These are phyloP conservation scores for Samsoniella hepiali DNA, from an alignment of 2,329 filamentous ascomycete genomes.

Conservation along the genomic window DNA sequence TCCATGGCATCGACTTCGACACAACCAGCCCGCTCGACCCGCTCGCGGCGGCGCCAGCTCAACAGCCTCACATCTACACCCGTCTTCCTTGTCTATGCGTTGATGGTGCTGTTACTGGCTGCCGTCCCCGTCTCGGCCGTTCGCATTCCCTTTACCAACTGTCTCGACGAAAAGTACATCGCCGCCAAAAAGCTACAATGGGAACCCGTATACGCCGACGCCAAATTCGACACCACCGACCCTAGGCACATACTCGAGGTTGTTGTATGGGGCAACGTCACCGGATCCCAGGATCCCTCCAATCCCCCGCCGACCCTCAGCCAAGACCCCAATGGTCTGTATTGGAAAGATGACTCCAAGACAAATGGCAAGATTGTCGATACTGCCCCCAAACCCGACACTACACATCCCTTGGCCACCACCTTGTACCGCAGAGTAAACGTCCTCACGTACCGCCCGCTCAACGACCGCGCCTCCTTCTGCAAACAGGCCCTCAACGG, in stretches of 20 bases:
- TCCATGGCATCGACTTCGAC: not conserved
- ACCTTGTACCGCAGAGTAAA: conserved; percentile 71
- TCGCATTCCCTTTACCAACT: conserved; percentile 79
- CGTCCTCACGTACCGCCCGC: conserved; percentile 75
- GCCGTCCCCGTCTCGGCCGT: conserved; percentile 54
- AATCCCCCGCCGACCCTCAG: conserved; percentile 52
- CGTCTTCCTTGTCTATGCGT: conserved; percentile 24
- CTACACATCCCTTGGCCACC: conserved; percentile 55
- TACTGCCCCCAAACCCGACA: conserved; percentile 30
- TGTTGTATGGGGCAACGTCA: conserved; percentile 88
- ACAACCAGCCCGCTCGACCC: not conserved
- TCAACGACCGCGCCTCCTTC: conserved; percentile 55
- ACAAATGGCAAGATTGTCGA: conserved; percentile 75
- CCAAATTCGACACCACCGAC: conserved; percentile 63
- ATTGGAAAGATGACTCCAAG: conserved; percentile 59
- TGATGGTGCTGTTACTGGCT: conserved; percentile 37
- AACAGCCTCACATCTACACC: not conserved
- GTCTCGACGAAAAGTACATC: conserved; percentile 62
- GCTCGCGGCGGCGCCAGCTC: conserved; percentile 4
- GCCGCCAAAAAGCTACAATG: conserved; percentile 68
- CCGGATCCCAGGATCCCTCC: conserved; percentile 60
- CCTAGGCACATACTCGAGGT: conserved; percentile 66
- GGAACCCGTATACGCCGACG: conserved; percentile 70
- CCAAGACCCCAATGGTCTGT: conserved; percentile 41
- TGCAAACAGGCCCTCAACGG: conserved; percentile 61